Evolutionary conservation across 352 stramenopile genomes (phyloP), one percentile per base, ranked within the genome.

Genomic region (Plasmopara halstedii): DNA sequence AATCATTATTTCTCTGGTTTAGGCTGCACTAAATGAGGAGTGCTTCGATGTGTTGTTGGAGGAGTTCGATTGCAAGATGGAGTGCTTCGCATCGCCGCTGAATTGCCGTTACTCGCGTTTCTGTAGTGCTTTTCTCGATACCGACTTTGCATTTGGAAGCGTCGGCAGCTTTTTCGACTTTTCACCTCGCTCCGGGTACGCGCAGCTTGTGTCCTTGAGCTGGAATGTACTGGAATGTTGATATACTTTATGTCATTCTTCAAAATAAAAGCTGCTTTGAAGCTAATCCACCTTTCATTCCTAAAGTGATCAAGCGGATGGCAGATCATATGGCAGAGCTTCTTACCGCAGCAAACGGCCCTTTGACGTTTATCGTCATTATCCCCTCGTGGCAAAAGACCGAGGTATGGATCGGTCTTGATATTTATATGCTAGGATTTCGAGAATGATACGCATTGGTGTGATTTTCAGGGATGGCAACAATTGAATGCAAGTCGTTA

Each of bases 231-330:
- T n/a, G n/a, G 19, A 21, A 0, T 25, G 53, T 22, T 50, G 14
- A 11, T 29, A 23, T 15, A 15, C 4, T 45, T 13, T 42, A 31
- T 3, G 22, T 4, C 27, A 2, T 15, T 14, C 21, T 31, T 41
- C 46, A 19, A 46, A 22, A 2, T 8, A 44, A 10, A 35, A 84
- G 70, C 25, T 87, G 77, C 49, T 98, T 88, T 51, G 87, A 98
- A 71, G 92, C 89, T 8, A 98, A 98, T 70, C 94, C 94, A 41
- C 94, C 94, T 2, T 98, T 98, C 65, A 90, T 96, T 39, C 84
- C 88, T 17, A 72, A 83, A 46, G 66, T 98, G 32, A 97, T 98
- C 52, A 78, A 86, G 50, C 66, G 67, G 11, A 97, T 97, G 83
- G 78, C 74, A 26, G 60, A 85, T 14, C 86, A 93, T 57, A 95